These are phyloP conservation scores for Cytospora leucostoma DNA, from an alignment of 2,329 filamentous ascomycete species.

Conservation along the genomic window DNA sequence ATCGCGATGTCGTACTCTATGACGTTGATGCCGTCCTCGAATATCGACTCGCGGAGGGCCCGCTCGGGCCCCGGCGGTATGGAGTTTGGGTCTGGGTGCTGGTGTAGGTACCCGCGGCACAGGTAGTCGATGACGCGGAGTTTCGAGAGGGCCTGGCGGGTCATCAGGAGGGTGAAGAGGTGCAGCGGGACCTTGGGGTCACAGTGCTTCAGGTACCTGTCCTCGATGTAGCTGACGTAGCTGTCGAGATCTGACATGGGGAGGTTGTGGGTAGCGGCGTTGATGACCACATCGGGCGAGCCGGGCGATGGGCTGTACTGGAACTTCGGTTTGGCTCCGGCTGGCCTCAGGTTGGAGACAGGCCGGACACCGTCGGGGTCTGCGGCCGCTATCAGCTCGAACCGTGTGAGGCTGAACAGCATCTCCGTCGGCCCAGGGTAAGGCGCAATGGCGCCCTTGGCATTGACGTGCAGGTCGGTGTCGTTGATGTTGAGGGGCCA, in stretches of 20 bases:
- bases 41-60: conserved; percentile 52
- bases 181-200: conserved; percentile 61
- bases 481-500: conserved; percentile 64
- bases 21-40: conserved; percentile 58
- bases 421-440: conserved; percentile 59
- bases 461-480: conserved; percentile 57
- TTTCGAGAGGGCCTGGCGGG: conserved; percentile 56
- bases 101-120: conserved; percentile 45
- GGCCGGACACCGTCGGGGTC: conserved; percentile 44
- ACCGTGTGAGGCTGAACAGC: conserved; percentile 58
- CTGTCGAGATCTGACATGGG: conserved; percentile 53
- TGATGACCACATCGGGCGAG: conserved; percentile 47
- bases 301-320: conserved; percentile 39
- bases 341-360: conserved; percentile 5
- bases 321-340: conserved; percentile 30
- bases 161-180: conserved; percentile 60
- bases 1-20: conserved; percentile 61
- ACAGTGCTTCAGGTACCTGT: conserved; percentile 56
- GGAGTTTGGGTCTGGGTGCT: conserved; percentile 36
- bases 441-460: conserved; percentile 53
- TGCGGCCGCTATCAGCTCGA: conserved; percentile 59
- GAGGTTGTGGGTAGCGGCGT: conserved; percentile 53
- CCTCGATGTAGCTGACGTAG: conserved; percentile 57
- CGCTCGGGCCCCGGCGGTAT: conserved; percentile 40
- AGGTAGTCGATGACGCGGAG: conserved; percentile 58